Evolutionary conservation across 192 early-diverging fungal genomes (phyloP).

Genomic region (Coemansia sp.): DNA sequence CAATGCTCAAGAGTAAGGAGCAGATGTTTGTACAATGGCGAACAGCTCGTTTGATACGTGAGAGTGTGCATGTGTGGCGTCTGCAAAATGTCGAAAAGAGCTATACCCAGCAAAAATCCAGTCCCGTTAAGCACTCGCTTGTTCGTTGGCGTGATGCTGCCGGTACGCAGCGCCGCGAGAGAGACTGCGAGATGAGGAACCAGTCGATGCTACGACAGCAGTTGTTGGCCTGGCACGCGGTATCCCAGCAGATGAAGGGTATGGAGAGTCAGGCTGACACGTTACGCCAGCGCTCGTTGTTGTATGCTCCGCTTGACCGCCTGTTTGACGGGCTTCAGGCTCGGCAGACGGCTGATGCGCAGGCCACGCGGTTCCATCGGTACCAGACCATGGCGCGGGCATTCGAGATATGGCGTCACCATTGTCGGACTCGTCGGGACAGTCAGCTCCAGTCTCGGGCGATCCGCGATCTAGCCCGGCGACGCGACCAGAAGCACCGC

Average conservation of each 20-base stretch:
- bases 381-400: neutral
- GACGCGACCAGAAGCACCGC: slow-evolving; percentile 28
- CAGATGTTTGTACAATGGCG: neutral
- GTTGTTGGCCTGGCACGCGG: slow-evolving; percentile 5
- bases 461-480: slow-evolving; percentile 30
- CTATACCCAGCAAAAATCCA: neutral
- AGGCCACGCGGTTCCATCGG: slow-evolving; percentile 3
- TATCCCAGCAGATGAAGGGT: neutral
- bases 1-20: neutral
- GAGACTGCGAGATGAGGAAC: neutral
- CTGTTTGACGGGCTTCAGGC: neutral
- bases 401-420: neutral
- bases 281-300: neutral
- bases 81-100: neutral
- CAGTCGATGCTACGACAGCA: neutral
- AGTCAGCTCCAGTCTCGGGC: slow-evolving; percentile 34
- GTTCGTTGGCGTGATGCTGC: slow-evolving; percentile 19
- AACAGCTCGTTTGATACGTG: neutral
- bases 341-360: neutral
- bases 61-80: slow-evolving; percentile 8
- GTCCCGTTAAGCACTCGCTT: slow-evolving; percentile 2
- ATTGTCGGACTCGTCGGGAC: slow-evolving; percentile 3
- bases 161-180: neutral
- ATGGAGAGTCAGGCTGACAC: slow-evolving; percentile 17
- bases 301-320: neutral